Evolutionary conservation across 495 filamentous ascomycete species (phyloP).

Genomic region (Aspergillus indologenus): DNA sequence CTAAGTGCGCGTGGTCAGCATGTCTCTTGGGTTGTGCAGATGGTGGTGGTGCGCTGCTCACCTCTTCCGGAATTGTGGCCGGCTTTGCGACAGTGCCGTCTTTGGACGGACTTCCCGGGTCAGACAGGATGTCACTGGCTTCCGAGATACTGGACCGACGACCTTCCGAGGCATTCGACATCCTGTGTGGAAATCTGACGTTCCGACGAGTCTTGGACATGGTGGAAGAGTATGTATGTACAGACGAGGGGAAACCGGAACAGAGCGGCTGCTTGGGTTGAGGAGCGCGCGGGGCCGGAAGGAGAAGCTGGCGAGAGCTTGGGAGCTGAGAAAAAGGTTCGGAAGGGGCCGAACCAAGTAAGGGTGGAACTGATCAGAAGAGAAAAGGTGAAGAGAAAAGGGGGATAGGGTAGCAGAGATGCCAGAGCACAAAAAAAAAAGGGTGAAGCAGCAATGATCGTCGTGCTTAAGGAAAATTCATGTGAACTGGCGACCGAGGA

Average conservation of each 20-base stretch:
- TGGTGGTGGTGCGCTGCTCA: slow-evolving; percentile 17
- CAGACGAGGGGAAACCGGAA: slow-evolving; percentile 12
- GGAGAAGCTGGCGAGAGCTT: slow-evolving; percentile 21
- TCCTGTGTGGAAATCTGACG: slow-evolving; percentile 72
- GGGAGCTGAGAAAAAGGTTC: slow-evolving; percentile 21
- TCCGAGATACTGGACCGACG: slow-evolving; percentile 72
- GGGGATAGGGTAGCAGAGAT: slow-evolving; percentile 8
- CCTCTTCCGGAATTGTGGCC: slow-evolving; percentile 51
- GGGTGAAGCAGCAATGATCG: slow-evolving; percentile 20
- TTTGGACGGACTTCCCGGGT: slow-evolving; percentile 53
- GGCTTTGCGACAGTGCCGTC: slow-evolving; percentile 44
- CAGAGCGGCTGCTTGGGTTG: slow-evolving; percentile 6
- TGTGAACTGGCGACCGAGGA: slow-evolving; percentile 25
- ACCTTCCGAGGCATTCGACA: slow-evolving; percentile 49
- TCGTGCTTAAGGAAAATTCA: slow-evolving; percentile 26
- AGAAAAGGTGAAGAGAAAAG: slow-evolving; percentile 7
- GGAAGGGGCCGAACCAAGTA: slow-evolving; percentile 12
- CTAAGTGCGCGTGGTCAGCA: slow-evolving; percentile 22
- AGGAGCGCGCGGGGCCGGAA: slow-evolving; percentile 20
- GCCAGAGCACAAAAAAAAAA: slow-evolving; percentile 1
- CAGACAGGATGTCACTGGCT: slow-evolving; percentile 70
- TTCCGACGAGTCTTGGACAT: slow-evolving; percentile 77
- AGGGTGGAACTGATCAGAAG: slow-evolving; percentile 4
- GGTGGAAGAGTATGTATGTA: slow-evolving; percentile 20
- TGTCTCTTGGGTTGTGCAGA: neutral